A percentile compares a stretch with the other conserved stretches of the same genome.
These are phyloP conservation scores for Helianthus tuberosus DNA, from an alignment of 129 eudicot genomes.

Conservation along the genomic window DNA sequence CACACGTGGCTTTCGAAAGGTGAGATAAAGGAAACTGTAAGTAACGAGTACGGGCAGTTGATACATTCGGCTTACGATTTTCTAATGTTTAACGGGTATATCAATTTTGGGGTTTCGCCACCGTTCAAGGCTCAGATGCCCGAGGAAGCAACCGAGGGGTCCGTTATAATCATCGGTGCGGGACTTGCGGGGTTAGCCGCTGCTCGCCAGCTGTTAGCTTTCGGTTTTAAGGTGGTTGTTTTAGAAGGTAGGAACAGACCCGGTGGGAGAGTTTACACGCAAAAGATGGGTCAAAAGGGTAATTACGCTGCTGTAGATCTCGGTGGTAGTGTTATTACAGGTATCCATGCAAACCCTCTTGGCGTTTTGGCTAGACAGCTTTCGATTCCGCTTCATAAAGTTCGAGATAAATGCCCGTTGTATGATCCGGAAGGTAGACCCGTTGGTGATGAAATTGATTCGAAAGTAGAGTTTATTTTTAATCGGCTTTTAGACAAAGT, in stretches of 20 bases:
- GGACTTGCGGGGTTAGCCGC: conserved; percentile 94
- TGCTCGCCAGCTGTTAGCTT: conserved; percentile 74
- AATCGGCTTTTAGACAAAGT: conserved; percentile 88
- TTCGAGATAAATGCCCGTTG: conserved; percentile 85
- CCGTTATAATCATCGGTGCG: conserved; percentile 81
- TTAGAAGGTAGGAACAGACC: conserved; percentile 90
- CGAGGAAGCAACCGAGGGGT: conserved; percentile 59
- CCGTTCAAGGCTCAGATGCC: conserved; percentile 58
- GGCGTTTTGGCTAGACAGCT: conserved; percentile 96
- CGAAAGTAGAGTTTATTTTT: conserved; percentile 68
- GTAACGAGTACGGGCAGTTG: conserved; percentile 65
- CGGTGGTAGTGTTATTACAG: conserved; percentile 97
- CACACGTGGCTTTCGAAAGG: conserved; percentile 72
- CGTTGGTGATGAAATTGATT: conserved; percentile 58
- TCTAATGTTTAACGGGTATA: conserved; percentile 75
- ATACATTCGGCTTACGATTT: conserved; percentile 78
- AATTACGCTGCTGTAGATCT: conserved; percentile 82
- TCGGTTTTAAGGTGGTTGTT: conserved; percentile 80
- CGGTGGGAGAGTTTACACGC: conserved; percentile 89
- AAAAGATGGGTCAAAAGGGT: conserved; percentile 70
- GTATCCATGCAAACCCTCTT: conserved; percentile 93
- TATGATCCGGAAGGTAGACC: conserved; percentile 75
- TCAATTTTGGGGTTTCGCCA: conserved; percentile 80
- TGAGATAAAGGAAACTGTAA: conserved; percentile 73
- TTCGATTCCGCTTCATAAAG: conserved; percentile 86